Conservation (phyloP, 2,329 filamentous ascomycete species). For the Ascochyta pisi region DNA sequence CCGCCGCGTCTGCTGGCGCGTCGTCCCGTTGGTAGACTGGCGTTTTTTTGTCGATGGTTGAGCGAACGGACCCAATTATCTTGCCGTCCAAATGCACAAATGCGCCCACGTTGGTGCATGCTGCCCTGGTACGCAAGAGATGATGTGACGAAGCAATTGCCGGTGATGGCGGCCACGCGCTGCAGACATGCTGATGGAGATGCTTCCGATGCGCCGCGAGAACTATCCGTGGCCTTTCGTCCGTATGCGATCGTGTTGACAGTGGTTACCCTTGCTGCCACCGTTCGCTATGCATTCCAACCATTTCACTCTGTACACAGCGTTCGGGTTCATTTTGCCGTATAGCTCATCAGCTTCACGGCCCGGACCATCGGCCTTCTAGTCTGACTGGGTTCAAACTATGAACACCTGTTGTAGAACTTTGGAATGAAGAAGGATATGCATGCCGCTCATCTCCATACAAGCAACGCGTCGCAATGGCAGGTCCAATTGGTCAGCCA, state of each 20-base stretch:
- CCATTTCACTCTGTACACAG: not conserved
- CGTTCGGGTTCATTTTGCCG: not conserved
- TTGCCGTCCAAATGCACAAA: not conserved
- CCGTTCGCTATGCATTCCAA: constrained; percentile 9
- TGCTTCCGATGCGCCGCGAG: not conserved
- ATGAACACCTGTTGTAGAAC: not conserved
- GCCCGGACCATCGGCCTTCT: constrained; percentile 1
- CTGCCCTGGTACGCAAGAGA: not conserved
- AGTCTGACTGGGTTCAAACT: constrained; percentile 1
- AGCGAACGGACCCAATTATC: constrained; percentile 10
- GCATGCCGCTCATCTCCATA: constrained; percentile 14
- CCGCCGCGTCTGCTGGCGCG: constrained; percentile 19
- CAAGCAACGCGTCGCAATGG: not conserved
- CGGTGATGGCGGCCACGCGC: not conserved
- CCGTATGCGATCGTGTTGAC: not conserved
- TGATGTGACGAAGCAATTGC: constrained; percentile 5
- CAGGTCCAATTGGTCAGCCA: constrained; percentile 8
- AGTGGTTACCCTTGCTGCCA: not conserved
- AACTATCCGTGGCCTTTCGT: not conserved
- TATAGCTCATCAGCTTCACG: constrained; percentile 1
- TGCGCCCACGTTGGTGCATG: constrained; percentile 1
- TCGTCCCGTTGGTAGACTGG: constrained; percentile 16
- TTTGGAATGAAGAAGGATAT: constrained; percentile 1
- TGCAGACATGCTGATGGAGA: not conserved
- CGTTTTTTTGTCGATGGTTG: constrained; percentile 10